Percentiles rank a stretch among this genome's conserved stretches.
Conservation (phyloP, 257 asterid genomes). For the Leonotis leonurus region DNA sequence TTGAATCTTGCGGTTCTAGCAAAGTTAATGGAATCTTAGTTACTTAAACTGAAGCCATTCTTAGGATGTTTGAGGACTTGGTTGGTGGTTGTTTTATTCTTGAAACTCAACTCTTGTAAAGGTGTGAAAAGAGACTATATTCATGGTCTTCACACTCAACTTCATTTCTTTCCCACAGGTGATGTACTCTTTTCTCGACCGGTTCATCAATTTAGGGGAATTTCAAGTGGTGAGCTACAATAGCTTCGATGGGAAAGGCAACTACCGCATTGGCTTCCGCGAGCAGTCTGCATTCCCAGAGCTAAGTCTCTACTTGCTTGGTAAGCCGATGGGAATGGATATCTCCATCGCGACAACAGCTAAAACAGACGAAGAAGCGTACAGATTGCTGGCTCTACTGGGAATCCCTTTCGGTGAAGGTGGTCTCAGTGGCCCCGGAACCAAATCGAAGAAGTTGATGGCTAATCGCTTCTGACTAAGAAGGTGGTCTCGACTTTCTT, state of each 20-base stretch:
- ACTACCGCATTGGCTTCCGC: slow-evolving; percentile 73
- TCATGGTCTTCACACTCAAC: too few relatives aligned
- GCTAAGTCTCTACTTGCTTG: slow-evolving; percentile 51
- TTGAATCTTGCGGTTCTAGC: too few relatives aligned
- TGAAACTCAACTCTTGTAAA: too few relatives aligned
- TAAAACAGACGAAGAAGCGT: slow-evolving; percentile 69
- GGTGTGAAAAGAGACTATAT: too few relatives aligned
- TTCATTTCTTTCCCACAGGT: slow-evolving; percentile 38
- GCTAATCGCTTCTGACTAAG: too few relatives aligned
- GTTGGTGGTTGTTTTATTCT: not conserved
- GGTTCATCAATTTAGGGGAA: slow-evolving; percentile 86
- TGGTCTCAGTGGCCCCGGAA: too few relatives aligned
- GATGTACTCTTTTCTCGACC: slow-evolving; percentile 84
- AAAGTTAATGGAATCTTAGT: not conserved
- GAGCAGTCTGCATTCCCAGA: slow-evolving; percentile 94
- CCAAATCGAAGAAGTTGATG: too few relatives aligned
- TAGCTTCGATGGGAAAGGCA: slow-evolving; percentile 90
- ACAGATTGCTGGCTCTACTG: slow-evolving; percentile 69
- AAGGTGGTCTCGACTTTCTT: too few relatives aligned
- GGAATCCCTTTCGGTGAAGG: slow-evolving; percentile 92
- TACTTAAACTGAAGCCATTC: not conserved
- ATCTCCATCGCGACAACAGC: slow-evolving; percentile 85
- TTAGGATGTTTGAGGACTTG: too few relatives aligned
- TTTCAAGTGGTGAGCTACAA: slow-evolving; percentile 84
- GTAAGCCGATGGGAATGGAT: slow-evolving; percentile 91